phyloP scores from a whole-genome alignment of 768 basidiomycete species.

The Imleria badia region DNA sequence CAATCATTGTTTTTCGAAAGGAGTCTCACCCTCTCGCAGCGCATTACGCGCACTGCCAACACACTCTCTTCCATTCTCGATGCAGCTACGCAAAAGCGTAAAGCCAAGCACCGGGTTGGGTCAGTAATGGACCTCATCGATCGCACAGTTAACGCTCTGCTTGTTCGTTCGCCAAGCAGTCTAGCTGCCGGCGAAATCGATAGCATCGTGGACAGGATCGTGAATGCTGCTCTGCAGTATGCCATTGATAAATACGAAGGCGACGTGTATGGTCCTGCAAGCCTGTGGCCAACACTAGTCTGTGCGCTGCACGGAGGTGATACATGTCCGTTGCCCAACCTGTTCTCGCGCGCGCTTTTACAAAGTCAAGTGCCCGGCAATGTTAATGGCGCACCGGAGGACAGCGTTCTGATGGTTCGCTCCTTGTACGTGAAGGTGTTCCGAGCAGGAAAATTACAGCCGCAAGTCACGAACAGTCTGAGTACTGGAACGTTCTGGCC shows the following conservation, averaged over 20 bases:
- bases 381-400: slow-evolving; percentile 7
- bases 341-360: slow-evolving; percentile 46
- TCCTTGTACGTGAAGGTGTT: slow-evolving; percentile 62
- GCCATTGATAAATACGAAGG: slow-evolving; percentile 63
- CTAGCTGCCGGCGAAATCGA: slow-evolving; percentile 66
- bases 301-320: slow-evolving; percentile 64
- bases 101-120: slow-evolving; percentile 54
- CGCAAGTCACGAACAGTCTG: slow-evolving; percentile 58
- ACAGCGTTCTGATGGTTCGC: slow-evolving; percentile 35
- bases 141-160: slow-evolving; percentile 57
- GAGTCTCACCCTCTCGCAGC: slow-evolving; percentile 53
- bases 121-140: slow-evolving; percentile 81
- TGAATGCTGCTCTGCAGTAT: slow-evolving; percentile 75
- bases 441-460: slow-evolving; percentile 54
- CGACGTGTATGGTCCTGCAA: slow-evolving; percentile 34
- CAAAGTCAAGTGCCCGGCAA: slow-evolving; percentile 23
- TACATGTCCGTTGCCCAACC: slow-evolving; percentile 52
- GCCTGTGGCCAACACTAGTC: slow-evolving; percentile 54
- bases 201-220: slow-evolving; percentile 62
- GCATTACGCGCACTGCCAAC: slow-evolving; percentile 63
- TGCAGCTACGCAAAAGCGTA: slow-evolving; percentile 46
- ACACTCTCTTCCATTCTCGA: slow-evolving; percentile 56
- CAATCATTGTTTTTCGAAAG: slow-evolving; percentile 71
- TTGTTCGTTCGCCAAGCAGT: slow-evolving; percentile 46
- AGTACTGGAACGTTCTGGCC: slow-evolving; percentile 70